phyloP scores from a whole-genome alignment of 495 filamentous ascomycete species.

The Lophium mytilinum region DNA sequence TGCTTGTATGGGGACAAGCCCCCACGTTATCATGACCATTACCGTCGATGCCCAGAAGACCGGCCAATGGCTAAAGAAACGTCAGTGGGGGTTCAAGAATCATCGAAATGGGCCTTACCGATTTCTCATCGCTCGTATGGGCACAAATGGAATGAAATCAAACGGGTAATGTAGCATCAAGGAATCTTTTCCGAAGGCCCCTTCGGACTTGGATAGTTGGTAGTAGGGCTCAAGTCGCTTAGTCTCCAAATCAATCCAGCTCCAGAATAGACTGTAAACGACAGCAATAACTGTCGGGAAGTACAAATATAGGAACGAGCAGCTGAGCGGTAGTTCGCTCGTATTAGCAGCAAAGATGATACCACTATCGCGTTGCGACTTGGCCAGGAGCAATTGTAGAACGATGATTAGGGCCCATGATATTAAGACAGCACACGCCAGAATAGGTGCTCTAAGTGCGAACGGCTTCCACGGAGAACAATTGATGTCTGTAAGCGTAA shows the following conservation, averaged over 20 bases:
- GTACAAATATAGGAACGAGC: constrained; percentile 34
- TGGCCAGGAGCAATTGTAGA: neutral
- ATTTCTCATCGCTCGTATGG: constrained; percentile 33
- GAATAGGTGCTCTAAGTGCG: neutral
- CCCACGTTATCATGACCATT: constrained; percentile 39
- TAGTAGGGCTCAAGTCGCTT: constrained; percentile 43
- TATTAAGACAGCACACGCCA: neutral
- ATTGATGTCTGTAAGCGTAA: neutral
- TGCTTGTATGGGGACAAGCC: constrained; percentile 37
- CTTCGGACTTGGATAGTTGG: constrained; percentile 37
- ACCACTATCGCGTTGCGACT: constrained; percentile 17
- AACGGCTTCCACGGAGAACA: neutral
- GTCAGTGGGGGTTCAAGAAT: neutral
- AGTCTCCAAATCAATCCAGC: constrained; percentile 39
- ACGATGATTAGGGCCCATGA: constrained; percentile 2
- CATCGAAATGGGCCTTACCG: constrained; percentile 25
- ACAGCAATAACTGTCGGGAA: constrained; percentile 39
- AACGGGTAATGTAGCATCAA: constrained; percentile 43
- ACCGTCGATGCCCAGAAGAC: constrained; percentile 36
- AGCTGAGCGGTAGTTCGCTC: constrained; percentile 22
- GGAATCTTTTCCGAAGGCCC: constrained; percentile 35
- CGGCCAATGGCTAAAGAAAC: constrained; percentile 36
- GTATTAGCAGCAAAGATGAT: constrained; percentile 28
- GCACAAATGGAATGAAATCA: constrained; percentile 42
- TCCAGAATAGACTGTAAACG: constrained; percentile 39